A percentile compares a stretch with the other conserved stretches of the same genome.
Conservation (phyloP, 2,329 filamentous ascomycete genomes). For the Daldinia eschscholtzii region DNA sequence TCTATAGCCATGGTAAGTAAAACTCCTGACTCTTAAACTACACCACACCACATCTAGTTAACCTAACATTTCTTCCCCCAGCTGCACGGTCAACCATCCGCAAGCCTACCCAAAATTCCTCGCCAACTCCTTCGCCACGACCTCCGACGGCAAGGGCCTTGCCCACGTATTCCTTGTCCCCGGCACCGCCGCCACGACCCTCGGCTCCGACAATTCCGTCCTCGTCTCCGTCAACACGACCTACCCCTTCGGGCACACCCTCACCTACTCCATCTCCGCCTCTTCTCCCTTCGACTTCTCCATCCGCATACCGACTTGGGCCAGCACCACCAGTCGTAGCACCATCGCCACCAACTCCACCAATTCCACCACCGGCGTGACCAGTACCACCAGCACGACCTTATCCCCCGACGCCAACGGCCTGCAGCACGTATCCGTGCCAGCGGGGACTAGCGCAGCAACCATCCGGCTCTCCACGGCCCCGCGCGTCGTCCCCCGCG, state of each 20-base stretch:
- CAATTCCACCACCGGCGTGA: not conserved
- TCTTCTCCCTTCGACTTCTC: conserved; percentile 47
- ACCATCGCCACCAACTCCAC: conserved; percentile 18
- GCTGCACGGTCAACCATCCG: conserved; percentile 68
- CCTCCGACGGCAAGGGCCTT: conserved; percentile 56
- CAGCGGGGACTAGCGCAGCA: conserved; percentile 25
- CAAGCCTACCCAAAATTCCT: conserved; percentile 67
- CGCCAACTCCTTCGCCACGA: conserved; percentile 58
- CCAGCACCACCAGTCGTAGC: conserved; percentile 25
- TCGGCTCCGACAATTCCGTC: conserved; percentile 53
- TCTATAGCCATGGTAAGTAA: conserved; percentile 9
- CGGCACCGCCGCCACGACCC: conserved; percentile 54
- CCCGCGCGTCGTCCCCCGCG: conserved; percentile 39
- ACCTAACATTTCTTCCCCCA: conserved; percentile 49
- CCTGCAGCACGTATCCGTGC: conserved; percentile 36
- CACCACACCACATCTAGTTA: not conserved
- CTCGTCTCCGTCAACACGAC: conserved; percentile 59
- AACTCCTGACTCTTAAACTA: not conserved
- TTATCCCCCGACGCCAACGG: conserved; percentile 26
- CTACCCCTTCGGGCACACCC: conserved; percentile 56
- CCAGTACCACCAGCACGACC: conserved; percentile 11
- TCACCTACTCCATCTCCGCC: conserved; percentile 49
- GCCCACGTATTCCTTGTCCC: conserved; percentile 64
- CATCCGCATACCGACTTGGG: conserved; percentile 48
- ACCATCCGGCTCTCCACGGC: conserved; percentile 31